Percentiles rank a stretch among this genome's conserved stretches.
phyloP scores from a whole-genome alignment of 192 early-diverging fungal species.

The Entrophospora sp. region DNA sequence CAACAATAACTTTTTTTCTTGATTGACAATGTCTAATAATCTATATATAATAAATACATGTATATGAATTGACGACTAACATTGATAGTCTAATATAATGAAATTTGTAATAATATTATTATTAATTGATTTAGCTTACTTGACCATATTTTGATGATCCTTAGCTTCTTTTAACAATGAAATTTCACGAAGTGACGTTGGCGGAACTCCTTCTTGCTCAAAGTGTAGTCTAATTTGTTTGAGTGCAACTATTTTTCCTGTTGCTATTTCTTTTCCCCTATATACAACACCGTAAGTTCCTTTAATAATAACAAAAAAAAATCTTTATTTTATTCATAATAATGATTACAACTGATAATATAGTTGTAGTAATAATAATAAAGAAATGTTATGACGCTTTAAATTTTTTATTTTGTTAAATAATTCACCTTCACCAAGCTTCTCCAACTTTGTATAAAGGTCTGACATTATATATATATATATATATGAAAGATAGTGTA shows the following conservation, averaged over 20 bases:
- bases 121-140: too few relatives aligned
- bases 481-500: too few relatives aligned
- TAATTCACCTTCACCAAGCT: conserved; percentile 46
- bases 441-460: conserved; percentile 60
- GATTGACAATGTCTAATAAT: conserved; percentile 65
- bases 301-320: conserved; percentile 20
- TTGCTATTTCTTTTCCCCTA: conserved; percentile 53
- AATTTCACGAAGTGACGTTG: conserved; percentile 69
- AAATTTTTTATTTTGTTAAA: neutral
- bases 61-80: too few relatives aligned
- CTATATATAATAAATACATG: conserved; percentile 23
- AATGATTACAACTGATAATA: too few relatives aligned
- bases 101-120: too few relatives aligned
- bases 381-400: too few relatives aligned
- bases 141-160: conserved; percentile 57
- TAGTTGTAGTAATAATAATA: too few relatives aligned
- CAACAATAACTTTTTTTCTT: conserved; percentile 65
- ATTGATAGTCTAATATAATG: too few relatives aligned
- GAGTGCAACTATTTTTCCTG: conserved; percentile 54
- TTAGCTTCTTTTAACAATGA: conserved; percentile 67
- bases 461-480: conserved; percentile 22
- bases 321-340: neutral
- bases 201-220: conserved; percentile 58
- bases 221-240: conserved; percentile 65
- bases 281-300: conserved; percentile 80